These are phyloP conservation scores for Jatropha multifida DNA, from an alignment of 441 rosid species.

Conservation along the genomic window DNA sequence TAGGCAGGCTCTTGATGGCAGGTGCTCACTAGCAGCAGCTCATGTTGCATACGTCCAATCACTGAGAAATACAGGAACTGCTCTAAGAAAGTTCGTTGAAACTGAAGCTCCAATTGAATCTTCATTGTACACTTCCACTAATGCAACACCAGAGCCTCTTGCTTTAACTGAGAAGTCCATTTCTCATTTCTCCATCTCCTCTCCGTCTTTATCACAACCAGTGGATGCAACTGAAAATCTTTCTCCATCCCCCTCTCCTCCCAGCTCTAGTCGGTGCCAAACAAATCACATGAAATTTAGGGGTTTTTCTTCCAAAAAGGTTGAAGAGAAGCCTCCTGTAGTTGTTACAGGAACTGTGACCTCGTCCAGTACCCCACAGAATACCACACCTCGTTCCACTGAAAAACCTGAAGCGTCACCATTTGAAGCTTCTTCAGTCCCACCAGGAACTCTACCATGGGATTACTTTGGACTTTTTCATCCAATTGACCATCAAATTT, in stretches of 20 bases:
- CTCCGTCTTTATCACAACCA: conserved; percentile 63
- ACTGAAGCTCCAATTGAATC: conserved; percentile 67
- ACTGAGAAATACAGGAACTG: conserved; percentile 66
- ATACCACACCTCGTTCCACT: conserved; percentile 36
- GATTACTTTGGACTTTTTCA: conserved; percentile 80
- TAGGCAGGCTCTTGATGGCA: conserved; percentile 91
- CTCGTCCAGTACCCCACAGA: conserved; percentile 53
- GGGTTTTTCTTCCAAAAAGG: conserved; percentile 54
- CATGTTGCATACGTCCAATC: conserved; percentile 76
- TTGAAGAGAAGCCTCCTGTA: conserved; percentile 70
- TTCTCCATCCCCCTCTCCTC: conserved; percentile 69
- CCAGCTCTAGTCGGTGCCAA: conserved; percentile 52
- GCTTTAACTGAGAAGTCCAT: conserved; percentile 60
- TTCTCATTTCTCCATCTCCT: conserved; percentile 64
- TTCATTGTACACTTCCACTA: conserved; percentile 71
- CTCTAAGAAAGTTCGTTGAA: conserved; percentile 75
- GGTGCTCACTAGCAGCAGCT: conserved; percentile 81
- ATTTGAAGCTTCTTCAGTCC: conserved; percentile 48
- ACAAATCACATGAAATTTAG: conserved; percentile 71
- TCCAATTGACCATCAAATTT: conserved; percentile 61
- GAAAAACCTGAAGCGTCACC: conserved; percentile 50
- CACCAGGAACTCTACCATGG: conserved; percentile 70
- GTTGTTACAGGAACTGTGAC: conserved; percentile 47
- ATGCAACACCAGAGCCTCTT: conserved; percentile 76
- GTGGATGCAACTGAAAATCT: conserved; percentile 44